Base-by-base conservation (phyloP, 495 filamentous ascomycete species). In the Xylaria grammica region DNA sequence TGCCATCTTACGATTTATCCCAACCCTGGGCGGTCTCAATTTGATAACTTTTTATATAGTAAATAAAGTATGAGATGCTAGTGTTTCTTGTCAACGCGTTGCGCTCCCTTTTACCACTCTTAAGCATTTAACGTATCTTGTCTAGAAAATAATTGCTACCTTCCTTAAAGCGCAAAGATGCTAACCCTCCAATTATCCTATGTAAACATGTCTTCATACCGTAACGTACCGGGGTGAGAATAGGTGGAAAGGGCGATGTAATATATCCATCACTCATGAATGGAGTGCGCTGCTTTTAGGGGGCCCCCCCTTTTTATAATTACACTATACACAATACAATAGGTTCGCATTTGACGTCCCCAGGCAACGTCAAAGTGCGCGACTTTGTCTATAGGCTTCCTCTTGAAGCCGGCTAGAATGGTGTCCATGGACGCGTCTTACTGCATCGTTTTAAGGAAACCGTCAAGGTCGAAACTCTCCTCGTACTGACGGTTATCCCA, bases 401-500 rank as follows among this genome's bases (percentile, higher is more conserved):
- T 32, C 34, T 34, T 6, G 3, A 62, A 62, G 59, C 34, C 26
- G 8, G 15, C 11, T 4, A 46, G 10, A 4, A 30, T 17, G 26
- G 26, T 45, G 1, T 38, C 1, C 40, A 4, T 7, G 36, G 8
- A 10, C 24, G 51, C 40, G 26, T 11, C 51, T 68, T 67, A 81
- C 74, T 91, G 91, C 91, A 99, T 97, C 49, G 83, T 92, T 67
- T 88, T 90, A 78, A 98, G 81, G 81, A 97, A 99, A 1, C 90
- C 92, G 69, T 95, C 93, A 65, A 99, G 77, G 74, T 97, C 90
- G 72, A 96, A 99, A 77, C 95, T 94, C 79, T 97, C 94, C 77
- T 97, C 93, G 78, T 99, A 99, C 78, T 95, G 93, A 59, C 83
- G 85, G 69, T 97, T 93, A 73, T 99, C 95, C 94, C 94, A 98